phyloP scores from a whole-genome alignment of 345 rosid species.

The Citrus maxima region DNA sequence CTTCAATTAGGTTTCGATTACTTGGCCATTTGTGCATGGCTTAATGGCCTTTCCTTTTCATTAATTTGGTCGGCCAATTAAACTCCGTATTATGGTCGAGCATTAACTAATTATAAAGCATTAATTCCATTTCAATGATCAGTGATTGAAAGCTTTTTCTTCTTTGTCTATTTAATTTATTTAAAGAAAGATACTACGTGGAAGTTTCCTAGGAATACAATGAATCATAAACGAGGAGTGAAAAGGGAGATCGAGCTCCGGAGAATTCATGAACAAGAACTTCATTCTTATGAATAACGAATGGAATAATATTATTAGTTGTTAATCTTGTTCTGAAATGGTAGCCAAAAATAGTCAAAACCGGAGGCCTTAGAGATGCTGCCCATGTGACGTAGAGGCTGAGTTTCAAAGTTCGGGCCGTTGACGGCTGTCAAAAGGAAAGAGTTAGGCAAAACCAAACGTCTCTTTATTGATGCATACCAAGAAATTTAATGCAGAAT shows the following conservation, averaged over 20 bases:
- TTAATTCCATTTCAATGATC: background rate
- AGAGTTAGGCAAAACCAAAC: constrained; percentile 15
- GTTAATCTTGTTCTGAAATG: background rate
- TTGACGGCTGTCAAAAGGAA: constrained; percentile 15
- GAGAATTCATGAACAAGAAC: background rate
- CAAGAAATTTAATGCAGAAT: background rate
- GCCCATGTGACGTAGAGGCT: constrained; percentile 9
- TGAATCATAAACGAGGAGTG: background rate
- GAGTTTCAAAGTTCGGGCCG: constrained; percentile 9
- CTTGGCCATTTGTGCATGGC: constrained; percentile 3
- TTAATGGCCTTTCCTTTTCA: background rate
- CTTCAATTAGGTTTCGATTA: constrained; percentile 5
- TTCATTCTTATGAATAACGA: background rate
- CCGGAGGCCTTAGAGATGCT: constrained; percentile 11
- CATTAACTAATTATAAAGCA: background rate
- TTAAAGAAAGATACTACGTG: background rate
- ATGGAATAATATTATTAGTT: background rate
- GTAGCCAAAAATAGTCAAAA: constrained; percentile 14
- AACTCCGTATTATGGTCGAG: background rate
- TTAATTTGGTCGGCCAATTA: background rate
- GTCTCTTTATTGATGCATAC: background rate
- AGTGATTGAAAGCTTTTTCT: background rate
- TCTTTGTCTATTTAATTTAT: background rate
- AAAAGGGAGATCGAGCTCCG: background rate
- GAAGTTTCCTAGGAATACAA: constrained; percentile 10